These are phyloP conservation scores for Hymenoscyphus fraxineus DNA, from an alignment of 2,329 filamentous ascomycete species.

Conservation along the genomic window DNA sequence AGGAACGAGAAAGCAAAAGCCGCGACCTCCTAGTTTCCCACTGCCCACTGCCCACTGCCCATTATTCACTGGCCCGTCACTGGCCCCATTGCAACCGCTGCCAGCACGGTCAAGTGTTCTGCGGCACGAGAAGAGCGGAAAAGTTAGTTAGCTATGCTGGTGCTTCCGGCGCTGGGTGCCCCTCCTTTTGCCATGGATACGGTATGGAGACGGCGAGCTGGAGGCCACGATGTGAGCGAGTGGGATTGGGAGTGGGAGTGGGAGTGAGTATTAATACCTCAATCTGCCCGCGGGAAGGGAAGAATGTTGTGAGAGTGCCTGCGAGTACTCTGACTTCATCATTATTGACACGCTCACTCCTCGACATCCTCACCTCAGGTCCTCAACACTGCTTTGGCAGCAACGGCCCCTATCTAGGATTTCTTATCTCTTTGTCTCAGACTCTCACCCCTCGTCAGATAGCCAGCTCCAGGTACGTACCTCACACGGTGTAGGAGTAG, in stretches of 20 bases:
- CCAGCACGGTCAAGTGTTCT: background rate
- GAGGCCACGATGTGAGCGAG: background rate
- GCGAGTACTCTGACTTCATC: background rate
- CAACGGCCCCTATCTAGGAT: slow-evolving; percentile 3
- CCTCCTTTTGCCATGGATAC: slow-evolving; percentile 3
- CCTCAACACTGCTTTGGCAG: background rate
- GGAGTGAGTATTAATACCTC: slow-evolving; percentile 2
- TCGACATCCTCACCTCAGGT: background rate
- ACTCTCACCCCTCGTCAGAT: background rate
- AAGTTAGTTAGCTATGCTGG: no score
- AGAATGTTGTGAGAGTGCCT: background rate
- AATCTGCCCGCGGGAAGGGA: background rate
- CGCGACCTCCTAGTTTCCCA: no score
- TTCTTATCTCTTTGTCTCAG: slow-evolving; percentile 2
- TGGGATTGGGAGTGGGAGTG: no score
- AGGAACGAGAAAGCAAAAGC: background rate
- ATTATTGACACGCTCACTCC: background rate
- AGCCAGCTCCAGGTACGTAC: background rate
- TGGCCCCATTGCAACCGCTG: background rate
- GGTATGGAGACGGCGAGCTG: no score
- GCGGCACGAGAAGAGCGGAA: background rate
- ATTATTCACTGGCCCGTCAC: background rate
- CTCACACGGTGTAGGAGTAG: no score
- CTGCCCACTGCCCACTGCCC: no score
- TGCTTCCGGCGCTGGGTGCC: background rate